A percentile compares a stretch with the other conserved stretches of the same genome.
These are phyloP conservation scores for Rhodomyrtus tomentosa DNA, from an alignment of 345 rosid species.

Conservation along the genomic window DNA sequence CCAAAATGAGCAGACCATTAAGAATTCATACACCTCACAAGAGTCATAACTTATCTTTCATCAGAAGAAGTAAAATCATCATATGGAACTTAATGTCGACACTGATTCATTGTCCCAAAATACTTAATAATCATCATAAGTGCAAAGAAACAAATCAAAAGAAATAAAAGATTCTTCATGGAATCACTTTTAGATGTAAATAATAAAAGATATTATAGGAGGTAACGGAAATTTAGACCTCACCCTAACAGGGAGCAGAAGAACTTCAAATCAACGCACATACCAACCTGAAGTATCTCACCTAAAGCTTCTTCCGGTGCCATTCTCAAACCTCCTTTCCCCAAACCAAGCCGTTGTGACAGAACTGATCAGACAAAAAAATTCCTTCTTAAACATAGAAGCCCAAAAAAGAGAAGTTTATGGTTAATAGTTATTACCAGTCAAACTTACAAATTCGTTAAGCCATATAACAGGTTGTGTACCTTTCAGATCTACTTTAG, in stretches of 20 bases:
- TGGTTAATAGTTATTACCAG: not conserved
- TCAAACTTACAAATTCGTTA: not conserved
- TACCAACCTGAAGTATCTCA: slow-evolving; percentile 69
- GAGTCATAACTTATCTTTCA: not conserved
- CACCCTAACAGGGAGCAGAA: not conserved
- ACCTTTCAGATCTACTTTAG: slow-evolving; percentile 88
- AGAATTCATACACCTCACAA: not conserved
- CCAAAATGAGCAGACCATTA: not conserved
- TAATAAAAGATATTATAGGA: not conserved
- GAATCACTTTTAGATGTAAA: not conserved
- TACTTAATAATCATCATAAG: not conserved
- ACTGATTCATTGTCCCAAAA: not conserved
- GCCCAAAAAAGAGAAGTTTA: not conserved
- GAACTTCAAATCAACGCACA: not conserved
- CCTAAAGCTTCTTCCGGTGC: slow-evolving; percentile 85
- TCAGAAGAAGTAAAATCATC: not conserved
- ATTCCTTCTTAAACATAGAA: slow-evolving; percentile 17
- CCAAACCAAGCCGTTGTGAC: slow-evolving; percentile 92
- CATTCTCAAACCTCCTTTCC: slow-evolving; percentile 91
- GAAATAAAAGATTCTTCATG: not conserved
- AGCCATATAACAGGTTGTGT: not conserved
- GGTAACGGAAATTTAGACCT: not conserved
- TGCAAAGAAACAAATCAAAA: not conserved
- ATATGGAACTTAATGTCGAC: not conserved
- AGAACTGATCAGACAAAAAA: slow-evolving; percentile 50